phyloP scores from a whole-genome alignment of 768 basidiomycete genomes.

The Boletus vinaceobasis region DNA sequence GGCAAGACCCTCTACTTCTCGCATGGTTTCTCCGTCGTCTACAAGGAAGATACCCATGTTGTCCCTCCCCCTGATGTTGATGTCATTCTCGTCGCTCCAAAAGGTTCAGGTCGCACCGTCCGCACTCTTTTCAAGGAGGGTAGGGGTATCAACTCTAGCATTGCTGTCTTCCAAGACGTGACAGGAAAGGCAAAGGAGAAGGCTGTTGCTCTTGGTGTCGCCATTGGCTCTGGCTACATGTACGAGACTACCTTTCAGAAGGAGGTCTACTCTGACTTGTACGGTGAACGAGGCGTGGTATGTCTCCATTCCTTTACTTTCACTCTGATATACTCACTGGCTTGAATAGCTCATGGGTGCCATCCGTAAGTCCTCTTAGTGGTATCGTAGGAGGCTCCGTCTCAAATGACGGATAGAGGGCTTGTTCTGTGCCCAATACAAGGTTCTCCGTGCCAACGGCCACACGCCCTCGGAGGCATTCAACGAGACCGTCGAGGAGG shows the following conservation, averaged over 20 bases:
- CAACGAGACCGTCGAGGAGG: conserved; percentile 99
- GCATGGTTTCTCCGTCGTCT: conserved; percentile 98
- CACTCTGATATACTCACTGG: conserved; percentile 2
- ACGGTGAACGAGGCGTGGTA: conserved; percentile 99
- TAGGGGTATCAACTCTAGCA: conserved; percentile 92
- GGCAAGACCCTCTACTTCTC: conserved; percentile 99
- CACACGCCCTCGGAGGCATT: conserved; percentile 98
- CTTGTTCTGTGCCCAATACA: conserved; percentile 98
- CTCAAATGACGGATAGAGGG: conserved; percentile 59
- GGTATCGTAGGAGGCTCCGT: neutral
- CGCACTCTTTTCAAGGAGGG: conserved; percentile 99
- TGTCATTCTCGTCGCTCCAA: conserved; percentile 98
- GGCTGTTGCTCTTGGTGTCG: conserved; percentile 92
- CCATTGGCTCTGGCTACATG: conserved; percentile 93
- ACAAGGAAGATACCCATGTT: conserved; percentile 95
- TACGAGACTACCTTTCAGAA: conserved; percentile 99
- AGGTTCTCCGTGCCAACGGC: conserved; percentile 93
- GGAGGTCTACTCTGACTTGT: conserved; percentile 99
- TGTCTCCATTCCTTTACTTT: conserved; percentile 34
- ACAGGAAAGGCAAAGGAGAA: conserved; percentile 98
- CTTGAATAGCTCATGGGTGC: conserved; percentile 83
- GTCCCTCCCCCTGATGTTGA: conserved; percentile 91
- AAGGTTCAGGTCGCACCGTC: conserved; percentile 98
- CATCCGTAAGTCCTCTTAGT: conserved; percentile 60
- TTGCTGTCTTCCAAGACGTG: conserved; percentile 97